Conservation (phyloP, 1,284 basidiomycete species). For the Gymnopus androsaceus region DNA sequence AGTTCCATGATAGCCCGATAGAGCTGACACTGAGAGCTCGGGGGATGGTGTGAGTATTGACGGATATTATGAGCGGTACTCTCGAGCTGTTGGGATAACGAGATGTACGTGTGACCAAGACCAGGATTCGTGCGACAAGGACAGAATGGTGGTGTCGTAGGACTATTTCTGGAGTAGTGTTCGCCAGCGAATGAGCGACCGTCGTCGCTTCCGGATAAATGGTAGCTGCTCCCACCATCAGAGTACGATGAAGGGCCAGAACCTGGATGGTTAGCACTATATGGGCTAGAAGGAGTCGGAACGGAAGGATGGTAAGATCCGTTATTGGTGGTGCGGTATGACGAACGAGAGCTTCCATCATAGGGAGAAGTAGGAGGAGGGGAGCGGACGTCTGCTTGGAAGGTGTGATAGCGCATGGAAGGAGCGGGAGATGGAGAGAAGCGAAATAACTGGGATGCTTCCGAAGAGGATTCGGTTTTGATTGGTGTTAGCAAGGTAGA, state of each 20-base stretch:
- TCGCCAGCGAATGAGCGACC: conserved; percentile 41
- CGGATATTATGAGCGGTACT: conserved; percentile 56
- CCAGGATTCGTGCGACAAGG: conserved; percentile 65
- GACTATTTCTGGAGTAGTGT: conserved; percentile 34
- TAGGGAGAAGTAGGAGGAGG: conserved; percentile 24
- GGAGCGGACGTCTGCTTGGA: conserved; percentile 38
- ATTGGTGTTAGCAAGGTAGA: conserved; percentile 55
- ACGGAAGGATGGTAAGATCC: conserved; percentile 25
- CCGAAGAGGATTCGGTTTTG: conserved; percentile 56
- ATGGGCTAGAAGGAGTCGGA: conserved; percentile 24
- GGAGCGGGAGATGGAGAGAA: conserved; percentile 58
- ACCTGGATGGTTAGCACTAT: conserved; percentile 29
- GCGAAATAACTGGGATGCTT: conserved; percentile 56
- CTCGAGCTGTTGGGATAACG: conserved; percentile 66
- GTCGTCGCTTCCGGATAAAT: conserved; percentile 46
- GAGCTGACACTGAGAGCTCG: conserved; percentile 54
- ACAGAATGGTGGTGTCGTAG: conserved; percentile 47
- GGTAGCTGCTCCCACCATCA: conserved; percentile 47
- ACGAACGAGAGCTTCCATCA: conserved; percentile 22
- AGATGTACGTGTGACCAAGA: conserved; percentile 56
- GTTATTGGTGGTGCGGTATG: conserved; percentile 20
- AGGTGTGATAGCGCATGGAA: conserved; percentile 44
- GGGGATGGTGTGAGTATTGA: conserved; percentile 61
- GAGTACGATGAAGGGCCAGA: conserved; percentile 46
- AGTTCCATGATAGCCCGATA: conserved; percentile 64